phyloP scores from a whole-genome alignment of 192 early-diverging fungal genomes.

The Backusella morwellensis region DNA sequence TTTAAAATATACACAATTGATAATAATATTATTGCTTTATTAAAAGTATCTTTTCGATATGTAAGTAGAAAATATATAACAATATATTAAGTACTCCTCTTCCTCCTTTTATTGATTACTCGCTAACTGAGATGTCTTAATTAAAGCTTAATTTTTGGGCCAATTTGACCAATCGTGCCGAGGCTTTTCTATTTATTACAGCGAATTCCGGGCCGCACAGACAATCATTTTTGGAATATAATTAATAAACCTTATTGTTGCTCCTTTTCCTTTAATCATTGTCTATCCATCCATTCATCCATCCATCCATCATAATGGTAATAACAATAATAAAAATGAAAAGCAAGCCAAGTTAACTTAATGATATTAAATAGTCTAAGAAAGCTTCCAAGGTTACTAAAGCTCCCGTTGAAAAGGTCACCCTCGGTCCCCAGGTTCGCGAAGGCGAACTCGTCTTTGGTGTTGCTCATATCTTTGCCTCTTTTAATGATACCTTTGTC shows the following conservation, averaged over 20 bases:
- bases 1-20: background rate
- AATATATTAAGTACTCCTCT: background rate
- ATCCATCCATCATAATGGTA: background rate
- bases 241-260: background rate
- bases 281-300: background rate
- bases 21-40: background rate
- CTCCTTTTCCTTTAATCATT: background rate
- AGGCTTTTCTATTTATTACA: background rate
- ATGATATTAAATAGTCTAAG: constrained; percentile 27
- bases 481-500: constrained; percentile 99
- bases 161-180: background rate
- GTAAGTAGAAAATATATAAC: background rate
- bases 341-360: background rate
- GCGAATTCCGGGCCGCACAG: background rate
- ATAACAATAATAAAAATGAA: background rate
- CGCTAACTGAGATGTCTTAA: background rate
- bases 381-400: constrained; percentile 19
- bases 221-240: background rate
- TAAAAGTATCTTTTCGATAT: background rate
- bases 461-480: constrained; percentile 99
- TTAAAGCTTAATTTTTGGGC: background rate
- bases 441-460: constrained; percentile 98
- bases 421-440: constrained; percentile 95
- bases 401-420: constrained; percentile 68
- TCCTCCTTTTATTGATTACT: background rate